Base-by-base conservation (phyloP, 2,329 filamentous ascomycete genomes). In the Clarireedia homoeocarpa region DNA sequence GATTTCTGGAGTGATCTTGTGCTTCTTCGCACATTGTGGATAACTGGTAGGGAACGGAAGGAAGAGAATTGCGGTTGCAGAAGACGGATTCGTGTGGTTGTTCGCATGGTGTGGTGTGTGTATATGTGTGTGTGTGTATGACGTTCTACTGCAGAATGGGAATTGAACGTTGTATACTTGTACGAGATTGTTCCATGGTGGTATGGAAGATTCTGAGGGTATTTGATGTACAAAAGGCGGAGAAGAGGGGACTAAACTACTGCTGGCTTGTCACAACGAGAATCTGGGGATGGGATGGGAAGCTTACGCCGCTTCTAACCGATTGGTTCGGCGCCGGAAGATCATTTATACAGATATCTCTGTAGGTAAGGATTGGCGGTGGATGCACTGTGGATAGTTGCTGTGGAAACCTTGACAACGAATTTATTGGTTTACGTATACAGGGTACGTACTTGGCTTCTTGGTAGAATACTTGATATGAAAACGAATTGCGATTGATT, bases 71-170 rank as follows among this genome's bases (percentile, higher is more conserved):
- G 52, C 9, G 9, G 0, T 34, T 30, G 7, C 30, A 53, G n/a
- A 15, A 48, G 20, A 23, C 17, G 26, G 23, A 53, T 10, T 42
- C 23, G 23, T 30, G 44, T 45, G 14, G 23, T 7, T 56, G 52
- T 47, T 47, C 48, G 54, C 48, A 52, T 53, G n/a, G 30, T 34
- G 30, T 12, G 30, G 27, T 9, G 30, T 34, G 30, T 34, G 23
- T 46, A 30, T 38, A 47, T 51, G 27, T 9, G 30, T 34, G 30
- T 34, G 23, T 46, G 40, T 45, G 53, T 51, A 44, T 20, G 24
- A 55, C 53, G 53, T 55, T 51, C 38, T 55, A 55, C 47, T 24
- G 38, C 47, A 48, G 34, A 9, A 20, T 5, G 27, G 23, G 6
- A 23, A 44, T 23, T 45, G 26, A 20, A 14, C 51, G 26, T 34